Conservation (phyloP, 192 early-diverging fungal genomes). For the Lobosporangium transversale region DNA sequence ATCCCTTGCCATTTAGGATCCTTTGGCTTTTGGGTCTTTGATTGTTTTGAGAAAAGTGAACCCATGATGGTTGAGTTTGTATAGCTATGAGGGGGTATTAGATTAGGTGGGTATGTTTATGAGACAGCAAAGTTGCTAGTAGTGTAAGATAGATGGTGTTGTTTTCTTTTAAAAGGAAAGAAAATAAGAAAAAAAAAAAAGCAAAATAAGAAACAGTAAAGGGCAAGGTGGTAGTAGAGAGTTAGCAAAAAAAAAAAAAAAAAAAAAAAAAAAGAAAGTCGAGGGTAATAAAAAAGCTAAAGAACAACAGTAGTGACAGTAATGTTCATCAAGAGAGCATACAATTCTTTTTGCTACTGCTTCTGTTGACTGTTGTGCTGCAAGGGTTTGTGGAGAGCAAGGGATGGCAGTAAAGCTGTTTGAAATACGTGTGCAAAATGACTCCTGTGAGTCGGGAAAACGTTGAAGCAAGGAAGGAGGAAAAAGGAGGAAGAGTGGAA, state of each 20-base stretch:
- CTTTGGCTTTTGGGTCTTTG: constrained; percentile 32
- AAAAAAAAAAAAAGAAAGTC: not conserved
- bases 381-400: too few relatives aligned
- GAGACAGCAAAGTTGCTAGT: too few relatives aligned
- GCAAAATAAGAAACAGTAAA: not conserved
- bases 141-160: too few relatives aligned
- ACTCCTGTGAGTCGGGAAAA: not conserved
- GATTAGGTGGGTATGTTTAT: too few relatives aligned
- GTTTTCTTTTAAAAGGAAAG: too few relatives aligned
- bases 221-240: not conserved
- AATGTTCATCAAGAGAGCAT: not conserved
- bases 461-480: not conserved
- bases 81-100: not conserved
- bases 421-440: not conserved
- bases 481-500: not conserved
- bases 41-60: constrained; percentile 33
- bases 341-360: not conserved
- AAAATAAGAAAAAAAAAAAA: constrained; percentile 5
- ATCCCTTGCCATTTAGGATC: constrained; percentile 51
- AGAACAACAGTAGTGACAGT: not conserved
- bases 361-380: not conserved
- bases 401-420: too few relatives aligned
- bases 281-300: not conserved
- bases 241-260: not conserved
- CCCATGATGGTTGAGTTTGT: constrained; percentile 22